Evolutionary conservation across 257 asterid species (phyloP), one percentile per base, ranked within the genome.

Genomic region (Buddleja alternifolia): DNA sequence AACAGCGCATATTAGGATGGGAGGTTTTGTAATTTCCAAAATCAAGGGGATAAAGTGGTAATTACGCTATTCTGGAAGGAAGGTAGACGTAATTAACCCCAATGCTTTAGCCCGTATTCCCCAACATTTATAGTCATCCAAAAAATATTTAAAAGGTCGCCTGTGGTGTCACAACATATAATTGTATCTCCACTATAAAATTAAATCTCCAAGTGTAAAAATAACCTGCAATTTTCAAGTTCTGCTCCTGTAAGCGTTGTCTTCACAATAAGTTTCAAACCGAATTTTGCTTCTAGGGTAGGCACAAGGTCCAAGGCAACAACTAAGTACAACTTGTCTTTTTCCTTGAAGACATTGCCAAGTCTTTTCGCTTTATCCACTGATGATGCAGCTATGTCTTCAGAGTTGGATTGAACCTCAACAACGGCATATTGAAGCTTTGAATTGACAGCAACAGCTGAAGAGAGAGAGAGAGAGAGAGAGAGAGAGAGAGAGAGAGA

Each of bases 381-480:
- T 60, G 88, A 66, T 34, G 88, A 69, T 15, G 80, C 63, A 71
- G 86, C 46, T 73, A 68, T 14, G 12, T 78, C 96, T 72, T 32
- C 44, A 57, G 83, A 66, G 47, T 53, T 69, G 68, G 86, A 77
- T 52, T 75, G 81, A 67, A 93, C 90, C 85, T 88, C 97, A 76
- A 90, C 97, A 60, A 90, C 76, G 29, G 96, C 96, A 56, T 93
- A 93, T 65, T 87, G 95, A 73, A 93, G 96, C 81, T 90, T 90
- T 36, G 87, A 79, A 80, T 93, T 93, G 80, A 93, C 88, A 16
- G 99, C 97, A 76, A 90, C 96, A 69, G 96, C 99, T 93, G 89
- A 67, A 74, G 64, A 54, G 15, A 23, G 45, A 74, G 56, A 73
- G 65, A 46, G 6, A 5, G 56, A 73, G 65, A 46, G 6, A 5